Conservation (phyloP, 495 filamentous ascomycete genomes). For the Staphylotrichum longicolle region DNA sequence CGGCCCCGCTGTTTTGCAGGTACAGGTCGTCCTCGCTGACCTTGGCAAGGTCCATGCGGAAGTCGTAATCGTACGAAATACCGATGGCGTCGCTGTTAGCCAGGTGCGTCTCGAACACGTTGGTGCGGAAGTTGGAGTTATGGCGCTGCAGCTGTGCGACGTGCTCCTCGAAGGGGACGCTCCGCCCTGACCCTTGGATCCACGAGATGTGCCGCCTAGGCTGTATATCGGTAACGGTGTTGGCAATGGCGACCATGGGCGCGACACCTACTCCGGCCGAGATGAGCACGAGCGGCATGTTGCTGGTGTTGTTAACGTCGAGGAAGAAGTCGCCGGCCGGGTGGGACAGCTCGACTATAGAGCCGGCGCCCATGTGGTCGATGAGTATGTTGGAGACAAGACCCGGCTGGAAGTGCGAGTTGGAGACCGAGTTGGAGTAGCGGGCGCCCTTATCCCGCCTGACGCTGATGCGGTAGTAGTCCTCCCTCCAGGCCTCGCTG, state of each 20-base stretch:
- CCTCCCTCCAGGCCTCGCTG: slow-evolving; percentile 55
- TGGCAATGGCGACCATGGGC: slow-evolving; percentile 65
- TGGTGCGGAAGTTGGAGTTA: slow-evolving; percentile 36
- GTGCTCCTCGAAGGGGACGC: slow-evolving; percentile 53
- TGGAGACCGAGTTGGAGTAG: slow-evolving; percentile 40
- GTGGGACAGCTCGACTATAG: too few relatives aligned
- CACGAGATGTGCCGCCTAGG: slow-evolving; percentile 54
- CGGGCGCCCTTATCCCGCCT: slow-evolving; percentile 60
- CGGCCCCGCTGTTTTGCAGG: slow-evolving; percentile 50
- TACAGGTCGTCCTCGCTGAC: slow-evolving; percentile 52
- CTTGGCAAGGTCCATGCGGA: slow-evolving; percentile 55
- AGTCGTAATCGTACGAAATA: slow-evolving; percentile 53
- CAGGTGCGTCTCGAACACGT: slow-evolving; percentile 44
- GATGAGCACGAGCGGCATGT: slow-evolving; percentile 58
- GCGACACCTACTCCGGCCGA: slow-evolving; percentile 70
- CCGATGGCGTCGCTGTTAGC: slow-evolving; percentile 51
- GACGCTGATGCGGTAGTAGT: slow-evolving; percentile 68
- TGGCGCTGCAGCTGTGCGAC: slow-evolving; percentile 42
- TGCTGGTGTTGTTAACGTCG: slow-evolving; percentile 40
- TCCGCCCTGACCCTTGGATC: slow-evolving; percentile 58
- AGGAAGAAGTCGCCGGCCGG: too few relatives aligned
- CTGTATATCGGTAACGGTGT: slow-evolving; percentile 49
- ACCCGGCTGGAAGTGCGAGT: slow-evolving; percentile 49
- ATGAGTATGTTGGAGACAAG: slow-evolving; percentile 70
- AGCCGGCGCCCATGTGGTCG: too few relatives aligned